phyloP scores from a whole-genome alignment of 2,329 filamentous ascomycete genomes.

The Pseudocercospora fuligena region DNA sequence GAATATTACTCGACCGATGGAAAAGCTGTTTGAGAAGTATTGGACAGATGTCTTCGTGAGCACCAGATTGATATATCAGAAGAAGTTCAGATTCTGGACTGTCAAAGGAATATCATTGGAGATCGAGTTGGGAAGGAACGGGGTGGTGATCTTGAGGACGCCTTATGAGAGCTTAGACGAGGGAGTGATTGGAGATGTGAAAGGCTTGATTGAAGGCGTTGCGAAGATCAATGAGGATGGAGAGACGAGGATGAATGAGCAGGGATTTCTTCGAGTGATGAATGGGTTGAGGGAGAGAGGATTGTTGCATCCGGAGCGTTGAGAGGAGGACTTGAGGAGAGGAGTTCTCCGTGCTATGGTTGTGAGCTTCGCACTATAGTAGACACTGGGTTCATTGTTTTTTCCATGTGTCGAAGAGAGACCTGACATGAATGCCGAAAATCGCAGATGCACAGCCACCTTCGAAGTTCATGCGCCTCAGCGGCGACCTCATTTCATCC shows the following conservation, averaged over 20 bases:
- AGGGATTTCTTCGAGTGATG: not conserved
- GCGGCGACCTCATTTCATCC: not conserved
- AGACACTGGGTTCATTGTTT: no score
- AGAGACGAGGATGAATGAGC: not conserved
- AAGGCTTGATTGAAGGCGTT: not conserved
- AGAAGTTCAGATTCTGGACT: slow-evolving; percentile 2
- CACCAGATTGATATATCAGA: not conserved
- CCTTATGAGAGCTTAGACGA: not conserved
- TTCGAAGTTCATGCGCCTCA: no score
- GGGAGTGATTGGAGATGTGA: not conserved
- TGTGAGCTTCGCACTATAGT: no score
- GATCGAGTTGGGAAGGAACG: not conserved
- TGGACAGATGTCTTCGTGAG: slow-evolving; percentile 1
- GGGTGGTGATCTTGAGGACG: not conserved
- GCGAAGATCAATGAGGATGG: not conserved
- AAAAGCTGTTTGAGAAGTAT: not conserved
- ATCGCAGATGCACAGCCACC: no score
- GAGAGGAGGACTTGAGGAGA: not conserved
- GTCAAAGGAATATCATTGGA: not conserved
- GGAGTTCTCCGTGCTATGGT: not conserved
- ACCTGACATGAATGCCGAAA: no score
- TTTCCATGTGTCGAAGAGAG: no score
- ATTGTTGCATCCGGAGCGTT: not conserved
- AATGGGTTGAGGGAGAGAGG: not conserved
- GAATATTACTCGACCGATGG: slow-evolving; percentile 1